Evolutionary conservation across 208 protist genomes (phyloP), one percentile per base, ranked within the genome.

Genomic region (Crithidia thermophila): DNA sequence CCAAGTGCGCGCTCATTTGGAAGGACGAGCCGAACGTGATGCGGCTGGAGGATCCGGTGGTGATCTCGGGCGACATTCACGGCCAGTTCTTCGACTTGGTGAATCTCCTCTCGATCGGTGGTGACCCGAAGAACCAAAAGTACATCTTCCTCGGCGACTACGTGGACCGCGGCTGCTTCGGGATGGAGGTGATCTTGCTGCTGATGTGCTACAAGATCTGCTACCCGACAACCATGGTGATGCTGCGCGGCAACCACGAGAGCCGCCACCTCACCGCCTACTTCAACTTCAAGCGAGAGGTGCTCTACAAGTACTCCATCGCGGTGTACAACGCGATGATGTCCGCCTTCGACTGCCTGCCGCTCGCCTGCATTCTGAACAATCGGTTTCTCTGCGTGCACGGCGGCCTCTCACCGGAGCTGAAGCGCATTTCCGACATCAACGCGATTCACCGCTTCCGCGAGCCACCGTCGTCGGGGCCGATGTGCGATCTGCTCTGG

Each of bases 71-170:
- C 25, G 98, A 99, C 81, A 87, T 98, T 23, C 98, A 99, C 78
- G 98, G 98, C 6, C 98, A 99, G 80, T 99, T 95, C 65, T 99
- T 96, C 64, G 98, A 99, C 73, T 66, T 99, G 20, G 45, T 99
- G 25, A 98, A 97, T 71, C 76, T 99, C 13, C 90, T 99, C 27
- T 94, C 98, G 47, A 85, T 98, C 59, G 93, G 93, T 30, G 97
- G 97, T 25, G 74, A 90, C 42, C 96, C 96, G 7, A 56, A 71
- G 0, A 43, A 81, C 31, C 95, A 93, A 51, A 77, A 87, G 52
- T 99, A 98, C 72, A 84, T 99, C 16, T 99, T 99, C 67, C 81
- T 99, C 8, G 98, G 98, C 40, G 98, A 99, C 78, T 99, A 99
- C 71, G 94, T 98, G 0, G 96, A 98, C 65, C 82, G 96, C 30